Evolutionary conservation across 371 early-diverging fungal genomes (phyloP).

Genomic region (Apophysomyces ossiformis): DNA sequence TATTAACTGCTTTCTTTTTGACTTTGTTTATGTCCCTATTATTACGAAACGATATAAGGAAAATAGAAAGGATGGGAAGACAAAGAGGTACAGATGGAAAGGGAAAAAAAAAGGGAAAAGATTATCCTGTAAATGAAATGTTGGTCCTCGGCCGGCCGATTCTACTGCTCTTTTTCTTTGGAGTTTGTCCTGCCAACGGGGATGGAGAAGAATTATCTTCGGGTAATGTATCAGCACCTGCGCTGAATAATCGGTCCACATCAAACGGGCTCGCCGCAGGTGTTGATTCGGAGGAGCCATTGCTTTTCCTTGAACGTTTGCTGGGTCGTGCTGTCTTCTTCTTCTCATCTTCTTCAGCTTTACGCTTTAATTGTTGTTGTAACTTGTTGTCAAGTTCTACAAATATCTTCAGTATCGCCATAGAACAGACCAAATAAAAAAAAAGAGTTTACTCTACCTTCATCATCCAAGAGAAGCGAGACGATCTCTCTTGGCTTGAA

Average conservation of each 20-base stretch:
- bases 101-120: not conserved
- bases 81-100: not conserved
- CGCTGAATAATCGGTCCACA: slow-evolving; percentile 43
- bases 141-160: slow-evolving; percentile 55
- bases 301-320: slow-evolving; percentile 47
- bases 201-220: slow-evolving; percentile 28
- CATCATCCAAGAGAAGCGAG: slow-evolving; percentile 84
- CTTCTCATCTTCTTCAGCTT: slow-evolving; percentile 62
- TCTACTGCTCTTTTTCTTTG: slow-evolving; percentile 37
- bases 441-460: slow-evolving; percentile 34
- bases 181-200: slow-evolving; percentile 17
- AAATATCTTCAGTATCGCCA: not conserved
- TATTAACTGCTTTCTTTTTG: no score
- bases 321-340: slow-evolving; percentile 34
- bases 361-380: slow-evolving; percentile 63
- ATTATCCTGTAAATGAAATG: slow-evolving; percentile 40
- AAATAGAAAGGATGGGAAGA: not conserved
- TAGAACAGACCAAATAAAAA: not conserved
- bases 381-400: slow-evolving; percentile 60
- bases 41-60: slow-evolving; percentile 1
- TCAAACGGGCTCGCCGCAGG: slow-evolving; percentile 34
- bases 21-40: no score
- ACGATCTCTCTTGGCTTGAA: slow-evolving; percentile 90
- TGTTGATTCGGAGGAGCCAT: slow-evolving; percentile 30
- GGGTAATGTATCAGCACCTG: slow-evolving; percentile 43